Evolutionary conservation across 2,329 filamentous ascomycete species (phyloP), one percentile per base, ranked within the genome.

Genomic region (Fusarium sp.): DNA sequence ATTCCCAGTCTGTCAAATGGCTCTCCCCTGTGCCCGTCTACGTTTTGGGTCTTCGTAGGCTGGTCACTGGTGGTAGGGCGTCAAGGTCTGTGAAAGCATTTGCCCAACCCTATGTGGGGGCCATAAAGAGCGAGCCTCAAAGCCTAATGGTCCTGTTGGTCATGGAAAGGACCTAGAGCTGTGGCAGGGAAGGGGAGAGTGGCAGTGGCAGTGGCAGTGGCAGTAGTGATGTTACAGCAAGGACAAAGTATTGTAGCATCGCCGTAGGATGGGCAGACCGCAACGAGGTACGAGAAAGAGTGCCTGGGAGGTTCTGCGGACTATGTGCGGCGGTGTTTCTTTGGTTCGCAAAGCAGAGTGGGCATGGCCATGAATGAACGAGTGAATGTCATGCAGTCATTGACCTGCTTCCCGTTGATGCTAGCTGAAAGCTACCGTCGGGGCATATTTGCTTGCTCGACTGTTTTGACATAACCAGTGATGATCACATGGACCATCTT

Each of bases 351-450:
- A 26, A 45, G 42, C 16, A 24, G 53, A 57, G 68, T 61, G 51
- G 45, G 44, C 51, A 73, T 74, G 50, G 61, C 48, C 65, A 51
- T 71, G 39, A 50, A 70, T 61, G 67, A 62, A 51, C 30, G 31
- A 66, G 75, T 68, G 72, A 66, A 76, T 72, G 72, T 73, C 73
- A 75, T 75, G 74, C 69, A 75, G 63, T 65, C 59, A 70, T 72
- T 72, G 70, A 70, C 70, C 45, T 70, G 70, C 70, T 73, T 68
- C 53, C 50, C 56, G 57, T 47, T 39, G 58, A 47, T 53, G 60
- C 66, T 60, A 54, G 47, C 30, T 20, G 33, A 63, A 50, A 65
- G 63, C 61, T 57, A 62, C 60, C 63, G 57, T 57, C 47, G 66
- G 67, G 50, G 64, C 68, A 70, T 61, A 62, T 75, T 75, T 71